Evolutionary conservation across 1,284 basidiomycete genomes (phyloP), one percentile per base, ranked within the genome.

Genomic region (Laetiporus sulphureus): DNA sequence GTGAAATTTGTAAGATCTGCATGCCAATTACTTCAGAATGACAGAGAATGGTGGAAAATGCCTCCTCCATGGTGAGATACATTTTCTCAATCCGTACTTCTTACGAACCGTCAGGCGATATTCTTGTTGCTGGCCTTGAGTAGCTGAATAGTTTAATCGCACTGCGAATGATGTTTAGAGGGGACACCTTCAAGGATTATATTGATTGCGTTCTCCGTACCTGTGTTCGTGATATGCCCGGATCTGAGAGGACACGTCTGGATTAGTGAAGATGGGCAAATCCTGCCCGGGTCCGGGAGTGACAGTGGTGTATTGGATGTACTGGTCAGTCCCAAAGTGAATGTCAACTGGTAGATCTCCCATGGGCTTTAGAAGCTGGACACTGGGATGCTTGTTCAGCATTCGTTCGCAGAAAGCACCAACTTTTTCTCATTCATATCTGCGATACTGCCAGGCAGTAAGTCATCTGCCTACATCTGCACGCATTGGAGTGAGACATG

Each of bases 21-120:
- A 83, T 68, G 29, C 77, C 80, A n/a, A 92, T 69, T 22, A 98
- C 79, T 57, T 97, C 92, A 4, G 91, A 93, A 12, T 95, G 78
- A 32, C 89, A 80, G 27, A 98, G 73, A 3, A 98, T 87, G 0
- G 91, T 93, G 0, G 94, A 95, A 64, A 99, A 91, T 0, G 80
- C 75, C 52, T 95, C 91, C 60, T 94, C 91, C 2, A 89, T 91
- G 0, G 79, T 89, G 54, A 85, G 78, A 48, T 80, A 83, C 0
- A 83, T 88, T 69, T 94, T 97, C 60, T 96, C 91, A 1, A 85
- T 67, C 92, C 92, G 97, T 1, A 75, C 64, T 60, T 92, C 83
- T 53, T 83, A 80, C n/a, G 67, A 66, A 16, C 78, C 79, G 42
- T 83, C 77, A 19, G 71, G 65, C 41, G 72, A 73, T 4, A 67